Base-by-base conservation (phyloP, 2,329 filamentous ascomycete genomes). In the Penicillium sp. region DNA sequence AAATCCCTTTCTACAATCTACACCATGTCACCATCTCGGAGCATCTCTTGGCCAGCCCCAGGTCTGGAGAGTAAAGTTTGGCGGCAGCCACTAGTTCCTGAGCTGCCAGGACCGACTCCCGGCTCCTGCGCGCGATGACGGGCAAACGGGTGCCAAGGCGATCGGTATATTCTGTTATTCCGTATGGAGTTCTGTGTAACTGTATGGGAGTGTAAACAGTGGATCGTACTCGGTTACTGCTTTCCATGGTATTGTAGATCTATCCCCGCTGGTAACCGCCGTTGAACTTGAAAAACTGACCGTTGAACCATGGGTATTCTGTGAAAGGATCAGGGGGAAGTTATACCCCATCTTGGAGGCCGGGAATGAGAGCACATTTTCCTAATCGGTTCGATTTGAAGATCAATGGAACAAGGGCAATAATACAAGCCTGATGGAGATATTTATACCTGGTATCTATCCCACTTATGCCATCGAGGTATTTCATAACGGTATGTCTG, bases 71-170 rank as follows among this genome's bases (percentile, higher is more conserved):
- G 33, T 51, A 61, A 40, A 62, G 55, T 54, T 56, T 56, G 55
- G 35, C 51, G 58, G 50, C 43, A 54, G 60, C 60, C 58, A 55
- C 60, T 60, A 62, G 55, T 46, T 40, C 41, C n/a, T 57, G 49
- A 39, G 19, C 46, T 58, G 62, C 62, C 60, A 58, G 50, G 62
- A 55, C 58, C 62, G 62, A 54, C 51, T 33, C 35, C 37, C 49
- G 62, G 51, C 49, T 59, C 55, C 56, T 54, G 57, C 59, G 47
- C 59, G 31, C 31, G 37, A 50, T 56, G 55, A 58, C 55, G 54
- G 61, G 39, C 43, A 60, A 60, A 60, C 59, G 56, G 56, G 56
- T 54, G 54, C 56, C 52, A 59, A 63, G 54, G 41, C 46, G 46
- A 49, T 49, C 46, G n/a, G 31, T 18, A 46, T 44, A 44, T 19